A percentile compares a stretch with the other conserved stretches of the same genome.
phyloP scores from a whole-genome alignment of 257 asterid species.

The Solanum chilense region DNA sequence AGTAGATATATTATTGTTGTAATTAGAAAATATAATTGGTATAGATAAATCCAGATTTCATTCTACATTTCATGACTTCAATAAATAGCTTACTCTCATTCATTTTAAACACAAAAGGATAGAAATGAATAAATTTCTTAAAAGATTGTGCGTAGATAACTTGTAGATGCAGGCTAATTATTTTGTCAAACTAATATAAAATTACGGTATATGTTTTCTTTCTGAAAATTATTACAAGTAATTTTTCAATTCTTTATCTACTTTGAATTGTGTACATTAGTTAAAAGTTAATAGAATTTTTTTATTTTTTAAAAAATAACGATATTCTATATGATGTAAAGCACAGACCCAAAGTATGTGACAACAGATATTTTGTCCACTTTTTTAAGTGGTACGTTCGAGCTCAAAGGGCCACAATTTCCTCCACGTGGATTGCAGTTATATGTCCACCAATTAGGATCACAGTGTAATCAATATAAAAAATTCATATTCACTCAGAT shows the following conservation, averaged over 20 bases:
- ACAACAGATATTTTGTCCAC: background rate
- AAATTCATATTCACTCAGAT: no score
- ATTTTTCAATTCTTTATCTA: no score
- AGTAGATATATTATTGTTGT: no score
- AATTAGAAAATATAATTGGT: background rate
- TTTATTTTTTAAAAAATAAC: no score
- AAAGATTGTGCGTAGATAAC: background rate
- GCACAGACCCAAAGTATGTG: background rate
- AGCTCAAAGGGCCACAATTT: background rate
- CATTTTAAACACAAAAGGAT: background rate
- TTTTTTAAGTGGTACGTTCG: background rate
- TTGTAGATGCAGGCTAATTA: background rate
- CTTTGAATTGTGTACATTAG: background rate
- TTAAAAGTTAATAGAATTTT: no score
- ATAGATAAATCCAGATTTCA: background rate
- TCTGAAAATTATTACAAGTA: background rate
- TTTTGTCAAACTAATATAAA: background rate
- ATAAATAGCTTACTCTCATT: background rate
- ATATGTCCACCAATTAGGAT: no score
- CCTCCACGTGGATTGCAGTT: background rate
- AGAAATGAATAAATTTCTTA: background rate
- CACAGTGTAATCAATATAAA: no score
- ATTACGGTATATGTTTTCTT: background rate
- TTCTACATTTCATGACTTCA: background rate
- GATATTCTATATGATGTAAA: no score